These are phyloP conservation scores for Arbutus unedo DNA, from an alignment of 148 eudicot genomes.

Conservation along the genomic window DNA sequence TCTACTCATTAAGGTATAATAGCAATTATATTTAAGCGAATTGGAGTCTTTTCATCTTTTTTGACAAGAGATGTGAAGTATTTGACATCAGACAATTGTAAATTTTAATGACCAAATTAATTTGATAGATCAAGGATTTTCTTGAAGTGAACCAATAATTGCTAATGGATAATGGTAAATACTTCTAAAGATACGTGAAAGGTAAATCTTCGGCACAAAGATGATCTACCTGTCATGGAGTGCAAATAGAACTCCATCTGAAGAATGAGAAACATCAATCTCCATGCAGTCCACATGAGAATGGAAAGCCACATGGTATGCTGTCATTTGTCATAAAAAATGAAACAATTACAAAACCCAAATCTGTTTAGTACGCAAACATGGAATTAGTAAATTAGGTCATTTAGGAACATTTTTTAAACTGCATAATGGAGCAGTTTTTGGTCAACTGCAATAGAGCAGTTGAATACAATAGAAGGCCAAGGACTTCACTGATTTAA, in stretches of 20 bases:
- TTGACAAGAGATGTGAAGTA: background rate
- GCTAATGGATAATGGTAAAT: background rate
- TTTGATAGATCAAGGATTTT: background rate
- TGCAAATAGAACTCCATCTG: slow-evolving; percentile 87
- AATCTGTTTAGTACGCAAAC: background rate
- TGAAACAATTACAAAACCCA: slow-evolving; percentile 1
- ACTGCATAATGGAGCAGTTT: background rate
- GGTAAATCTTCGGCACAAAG: background rate
- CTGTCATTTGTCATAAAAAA: slow-evolving; percentile 55
- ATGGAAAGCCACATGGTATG: slow-evolving; percentile 66
- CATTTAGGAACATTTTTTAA: background rate
- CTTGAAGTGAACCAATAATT: background rate
- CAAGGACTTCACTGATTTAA: background rate
- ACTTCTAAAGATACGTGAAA: background rate
- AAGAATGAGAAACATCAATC: slow-evolving; percentile 92
- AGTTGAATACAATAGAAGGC: background rate
- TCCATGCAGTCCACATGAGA: slow-evolving; percentile 85
- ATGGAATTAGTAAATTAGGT: background rate
- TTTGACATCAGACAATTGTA: background rate
- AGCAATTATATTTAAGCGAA: background rate
- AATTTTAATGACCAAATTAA: background rate
- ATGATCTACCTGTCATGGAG: slow-evolving; percentile 80
- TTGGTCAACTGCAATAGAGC: background rate
- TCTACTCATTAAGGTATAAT: background rate
- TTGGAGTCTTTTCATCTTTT: background rate